These are phyloP conservation scores for Tardiomyces blankii DNA, from an alignment of 1,139 yeast species.

Conservation along the genomic window DNA sequence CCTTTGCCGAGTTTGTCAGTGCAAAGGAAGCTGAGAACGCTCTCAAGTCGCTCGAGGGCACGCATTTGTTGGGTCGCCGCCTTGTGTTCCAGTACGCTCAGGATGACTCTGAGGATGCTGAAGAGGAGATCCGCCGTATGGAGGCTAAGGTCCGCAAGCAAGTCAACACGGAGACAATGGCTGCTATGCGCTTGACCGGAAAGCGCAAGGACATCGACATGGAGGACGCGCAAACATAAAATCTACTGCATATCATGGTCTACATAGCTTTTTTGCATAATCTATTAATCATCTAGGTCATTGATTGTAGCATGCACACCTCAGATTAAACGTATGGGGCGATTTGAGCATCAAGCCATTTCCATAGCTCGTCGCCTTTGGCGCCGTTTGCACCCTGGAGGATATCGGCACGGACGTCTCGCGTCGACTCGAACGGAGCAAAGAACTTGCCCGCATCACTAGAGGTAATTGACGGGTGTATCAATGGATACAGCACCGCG, in stretches of 20 bases:
- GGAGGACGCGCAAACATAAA: slow-evolving; percentile 38
- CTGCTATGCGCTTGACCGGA: slow-evolving; percentile 55
- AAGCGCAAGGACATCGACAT: slow-evolving; percentile 58
- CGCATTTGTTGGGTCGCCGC: slow-evolving; percentile 92
- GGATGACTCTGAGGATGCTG: slow-evolving; percentile 70
- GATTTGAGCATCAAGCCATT: slow-evolving; percentile 20
- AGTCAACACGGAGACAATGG: slow-evolving; percentile 61
- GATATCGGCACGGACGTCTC: slow-evolving; percentile 23
- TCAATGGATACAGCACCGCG: slow-evolving; percentile 34
- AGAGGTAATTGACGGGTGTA: slow-evolving; percentile 28
- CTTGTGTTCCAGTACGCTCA: slow-evolving; percentile 93
- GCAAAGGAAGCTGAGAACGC: slow-evolving; percentile 92
- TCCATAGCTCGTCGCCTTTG: slow-evolving; percentile 22
- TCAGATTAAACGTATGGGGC: neutral
- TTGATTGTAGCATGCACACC: too few species aligned
- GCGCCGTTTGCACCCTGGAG: slow-evolving; percentile 20
- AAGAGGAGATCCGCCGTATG: slow-evolving; percentile 84
- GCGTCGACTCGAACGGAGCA: slow-evolving; percentile 28
- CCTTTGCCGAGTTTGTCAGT: slow-evolving; percentile 84
- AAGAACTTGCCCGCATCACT: slow-evolving; percentile 21
- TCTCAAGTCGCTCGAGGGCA: slow-evolving; percentile 91
- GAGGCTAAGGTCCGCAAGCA: slow-evolving; percentile 76
- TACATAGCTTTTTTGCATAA: neutral
- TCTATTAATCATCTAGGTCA: too few species aligned
- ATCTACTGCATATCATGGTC: neutral